Evolutionary conservation across 257 asterid species (phyloP), one percentile per base, ranked within the genome.

Genomic region (Fraxinus pennsylvanica): DNA sequence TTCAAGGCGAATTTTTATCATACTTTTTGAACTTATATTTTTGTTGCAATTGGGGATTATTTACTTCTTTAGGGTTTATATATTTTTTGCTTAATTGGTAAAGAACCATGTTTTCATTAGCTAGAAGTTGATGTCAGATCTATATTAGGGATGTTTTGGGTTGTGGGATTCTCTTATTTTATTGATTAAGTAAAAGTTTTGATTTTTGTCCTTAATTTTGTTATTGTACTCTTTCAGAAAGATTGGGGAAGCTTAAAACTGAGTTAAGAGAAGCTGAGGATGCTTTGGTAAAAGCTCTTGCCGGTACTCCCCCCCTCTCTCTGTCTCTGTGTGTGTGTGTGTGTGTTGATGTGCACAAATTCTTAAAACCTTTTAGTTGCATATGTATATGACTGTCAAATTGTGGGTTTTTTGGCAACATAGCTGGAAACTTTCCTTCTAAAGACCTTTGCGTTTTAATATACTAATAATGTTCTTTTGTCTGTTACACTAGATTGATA

Each of bases 191-290:
- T 61, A 13, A 25, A 22, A 63, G 2, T 27, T 63, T 50, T 54
- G 41, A 72, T 29, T 73, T 54, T 76, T 76, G 32, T 27, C 19
- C 22, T 69, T 83, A 76, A 17, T 30, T 76, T 82, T 82, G 27
- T 57, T 71, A 39, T 57, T 32, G 33, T 12, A 7, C 75, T 43
- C 38, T 81, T 68, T 45, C 92, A 95, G 99, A 57, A 65, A 88
- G 82, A 83, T 81, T 92, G 79, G 89, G 88, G 74, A 85, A 77
- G 85, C 84, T 93, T 50, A 95, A 89, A 86, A 85, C 65, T 32
- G 91, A 89, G 82, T 72, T 93, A 52, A 86, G 92, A 68, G 96
- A 86, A 74, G 90, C 89, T 61, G 99, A 93, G 75, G 97, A 86
- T 84, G 87, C 68, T 79, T 79, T 95, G 85, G 94, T 93, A 71